Evolutionary conservation across 2,329 filamentous ascomycete genomes (phyloP).

Genomic region (Decorospora gaudefroyi): DNA sequence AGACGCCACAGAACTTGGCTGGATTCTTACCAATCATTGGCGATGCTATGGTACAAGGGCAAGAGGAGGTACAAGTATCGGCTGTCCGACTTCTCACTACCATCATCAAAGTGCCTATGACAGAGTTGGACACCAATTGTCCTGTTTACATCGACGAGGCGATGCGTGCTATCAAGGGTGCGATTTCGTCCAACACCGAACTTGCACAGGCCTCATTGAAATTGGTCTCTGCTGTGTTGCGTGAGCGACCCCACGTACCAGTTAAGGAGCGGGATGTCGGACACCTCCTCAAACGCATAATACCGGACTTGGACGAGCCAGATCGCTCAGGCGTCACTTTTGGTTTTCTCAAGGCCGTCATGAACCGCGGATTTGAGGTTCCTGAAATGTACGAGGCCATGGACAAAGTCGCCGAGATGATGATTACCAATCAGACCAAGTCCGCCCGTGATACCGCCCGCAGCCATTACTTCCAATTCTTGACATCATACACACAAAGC

Average conservation of each 20-base stretch:
- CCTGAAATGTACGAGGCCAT: constrained; percentile 88
- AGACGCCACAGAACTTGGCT: constrained; percentile 76
- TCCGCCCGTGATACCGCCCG: constrained; percentile 85
- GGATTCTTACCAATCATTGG: constrained; percentile 90
- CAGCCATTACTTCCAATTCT: constrained; percentile 89
- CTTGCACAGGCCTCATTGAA: constrained; percentile 87
- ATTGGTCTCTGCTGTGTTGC: constrained; percentile 79
- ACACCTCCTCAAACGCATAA: constrained; percentile 77
- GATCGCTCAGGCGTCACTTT: constrained; percentile 92
- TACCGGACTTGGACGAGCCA: constrained; percentile 88
- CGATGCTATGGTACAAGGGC: constrained; percentile 78
- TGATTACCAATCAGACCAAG: constrained; percentile 94
- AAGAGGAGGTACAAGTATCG: constrained; percentile 91
- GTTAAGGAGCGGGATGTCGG: constrained; percentile 83
- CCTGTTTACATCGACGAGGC: constrained; percentile 85
- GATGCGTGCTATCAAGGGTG: constrained; percentile 75
- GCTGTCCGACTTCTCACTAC: constrained; percentile 83
- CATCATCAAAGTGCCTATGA: constrained; percentile 81
- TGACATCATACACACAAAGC: constrained; percentile 91
- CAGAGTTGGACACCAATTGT: constrained; percentile 68
- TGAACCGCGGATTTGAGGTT: constrained; percentile 83
- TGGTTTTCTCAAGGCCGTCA: constrained; percentile 85
- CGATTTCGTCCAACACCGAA: constrained; percentile 78
- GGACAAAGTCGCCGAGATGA: constrained; percentile 79
- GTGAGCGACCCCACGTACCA: constrained; percentile 74